Conservation (phyloP, 805 yeast species). For the Wickerhamiella azymoides region DNA sequence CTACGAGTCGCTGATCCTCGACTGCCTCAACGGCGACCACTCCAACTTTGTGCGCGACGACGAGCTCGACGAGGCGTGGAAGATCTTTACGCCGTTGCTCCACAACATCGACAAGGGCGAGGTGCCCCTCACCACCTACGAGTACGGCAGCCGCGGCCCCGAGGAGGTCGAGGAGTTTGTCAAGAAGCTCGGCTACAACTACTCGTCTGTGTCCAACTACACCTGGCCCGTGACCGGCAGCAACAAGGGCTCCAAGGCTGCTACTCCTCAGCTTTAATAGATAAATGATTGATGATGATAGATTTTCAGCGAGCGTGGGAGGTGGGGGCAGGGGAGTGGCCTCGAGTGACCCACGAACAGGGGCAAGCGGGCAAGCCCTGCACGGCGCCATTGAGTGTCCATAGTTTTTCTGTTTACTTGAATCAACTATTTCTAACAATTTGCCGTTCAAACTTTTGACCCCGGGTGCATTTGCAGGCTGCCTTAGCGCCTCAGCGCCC, state of each 20-base stretch:
- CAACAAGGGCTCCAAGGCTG: slow-evolving; percentile 3
- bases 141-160: slow-evolving; percentile 92
- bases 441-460: too few species aligned
- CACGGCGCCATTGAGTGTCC: too few species aligned
- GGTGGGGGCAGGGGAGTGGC: too few species aligned
- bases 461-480: too few species aligned
- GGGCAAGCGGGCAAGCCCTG: too few species aligned
- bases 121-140: slow-evolving; percentile 46
- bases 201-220: slow-evolving; percentile 49
- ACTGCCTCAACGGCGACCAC: slow-evolving; percentile 82
- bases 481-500: too few species aligned
- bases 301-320: not conserved
- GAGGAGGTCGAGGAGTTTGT: slow-evolving; percentile 45
- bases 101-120: slow-evolving; percentile 59
- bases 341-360: too few species aligned
- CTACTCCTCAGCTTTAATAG: slow-evolving; percentile 5
- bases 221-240: slow-evolving; percentile 60
- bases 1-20: slow-evolving; percentile 88
- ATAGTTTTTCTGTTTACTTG: too few species aligned
- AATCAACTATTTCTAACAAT: too few species aligned
- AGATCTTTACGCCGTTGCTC: slow-evolving; percentile 80
- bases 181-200: slow-evolving; percentile 56
- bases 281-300: not conserved
- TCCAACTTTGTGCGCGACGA: slow-evolving; percentile 97
- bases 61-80: slow-evolving; percentile 90